A percentile compares a stretch with the other conserved stretches of the same genome.
Conservation (phyloP, 257 asterid species). For the Solanum dulcamara region DNA sequence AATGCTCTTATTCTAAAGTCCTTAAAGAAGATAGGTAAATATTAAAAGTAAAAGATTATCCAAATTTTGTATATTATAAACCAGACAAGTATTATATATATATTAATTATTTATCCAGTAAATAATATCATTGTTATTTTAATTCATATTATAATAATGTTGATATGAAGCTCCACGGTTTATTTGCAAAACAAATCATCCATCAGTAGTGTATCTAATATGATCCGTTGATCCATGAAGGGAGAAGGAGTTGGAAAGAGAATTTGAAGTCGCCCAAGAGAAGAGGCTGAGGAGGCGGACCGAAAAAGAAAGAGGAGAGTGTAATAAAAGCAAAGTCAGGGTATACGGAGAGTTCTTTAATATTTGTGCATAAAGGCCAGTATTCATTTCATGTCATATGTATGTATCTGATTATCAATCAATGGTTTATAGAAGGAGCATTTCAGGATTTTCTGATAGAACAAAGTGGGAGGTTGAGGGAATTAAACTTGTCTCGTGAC, state of each 20-base stretch:
- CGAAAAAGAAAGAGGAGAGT: not conserved
- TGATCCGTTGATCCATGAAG: not conserved
- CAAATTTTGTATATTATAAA: not conserved
- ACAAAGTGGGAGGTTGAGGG: not conserved
- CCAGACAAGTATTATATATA: not conserved
- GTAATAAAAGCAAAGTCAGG: not conserved
- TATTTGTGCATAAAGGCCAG: not conserved
- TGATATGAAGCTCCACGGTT: not conserved
- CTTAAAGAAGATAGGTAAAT: not conserved
- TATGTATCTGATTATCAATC: not conserved
- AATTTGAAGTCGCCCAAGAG: slow-evolving; percentile 67
- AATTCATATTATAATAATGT: not conserved
- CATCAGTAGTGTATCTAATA: not conserved
- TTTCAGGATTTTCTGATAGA: not conserved
- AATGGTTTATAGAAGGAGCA: not conserved
- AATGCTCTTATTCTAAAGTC: not conserved
- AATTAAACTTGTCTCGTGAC: not conserved
- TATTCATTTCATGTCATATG: not conserved
- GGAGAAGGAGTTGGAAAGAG: slow-evolving; percentile 8
- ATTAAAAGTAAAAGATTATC: not conserved
- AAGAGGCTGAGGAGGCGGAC: slow-evolving; percentile 77
- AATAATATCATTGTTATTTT: no score
- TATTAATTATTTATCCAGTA: no score
- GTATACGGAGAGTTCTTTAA: not conserved
- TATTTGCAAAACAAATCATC: not conserved